These are phyloP conservation scores for Schoenoplectus triqueter DNA, from an alignment of 202 grass and related monocot species.

Conservation along the genomic window DNA sequence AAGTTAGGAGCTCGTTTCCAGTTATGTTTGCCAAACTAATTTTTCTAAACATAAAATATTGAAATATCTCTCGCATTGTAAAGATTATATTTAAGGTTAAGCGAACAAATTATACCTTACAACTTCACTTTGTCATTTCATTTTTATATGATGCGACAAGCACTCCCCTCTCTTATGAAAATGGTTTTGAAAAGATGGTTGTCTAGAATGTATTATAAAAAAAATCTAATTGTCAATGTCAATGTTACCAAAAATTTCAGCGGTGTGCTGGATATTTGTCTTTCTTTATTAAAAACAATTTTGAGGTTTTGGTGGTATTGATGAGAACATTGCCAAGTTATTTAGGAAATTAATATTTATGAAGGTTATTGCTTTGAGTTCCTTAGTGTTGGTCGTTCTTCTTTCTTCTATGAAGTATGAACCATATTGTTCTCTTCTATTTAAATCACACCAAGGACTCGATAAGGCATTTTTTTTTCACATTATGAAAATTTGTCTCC, in stretches of 20 bases:
- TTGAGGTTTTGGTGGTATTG: neutral
- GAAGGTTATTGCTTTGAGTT: neutral
- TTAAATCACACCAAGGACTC: neutral
- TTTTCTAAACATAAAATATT: neutral
- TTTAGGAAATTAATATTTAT: neutral
- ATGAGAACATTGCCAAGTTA: neutral
- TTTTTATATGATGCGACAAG: neutral
- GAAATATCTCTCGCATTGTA: neutral
- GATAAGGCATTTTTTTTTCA: neutral
- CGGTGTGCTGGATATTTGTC: neutral
- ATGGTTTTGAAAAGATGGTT: neutral
- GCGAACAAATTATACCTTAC: neutral
- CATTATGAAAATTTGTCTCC: neutral
- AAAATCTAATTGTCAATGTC: neutral
- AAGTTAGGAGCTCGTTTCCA: neutral
- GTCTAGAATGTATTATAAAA: neutral
- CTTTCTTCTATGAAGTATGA: neutral
- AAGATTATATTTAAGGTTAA: neutral
- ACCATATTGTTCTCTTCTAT: neutral
- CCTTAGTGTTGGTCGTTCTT: neutral
- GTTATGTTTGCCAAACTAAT: neutral
- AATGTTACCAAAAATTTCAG: neutral
- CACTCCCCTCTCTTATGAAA: neutral
- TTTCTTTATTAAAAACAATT: neutral
- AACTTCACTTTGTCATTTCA: neutral